Percentiles rank a stretch among this genome's conserved stretches.
Conservation (phyloP, 495 filamentous ascomycete species). For the Baudoinia panamericana region DNA sequence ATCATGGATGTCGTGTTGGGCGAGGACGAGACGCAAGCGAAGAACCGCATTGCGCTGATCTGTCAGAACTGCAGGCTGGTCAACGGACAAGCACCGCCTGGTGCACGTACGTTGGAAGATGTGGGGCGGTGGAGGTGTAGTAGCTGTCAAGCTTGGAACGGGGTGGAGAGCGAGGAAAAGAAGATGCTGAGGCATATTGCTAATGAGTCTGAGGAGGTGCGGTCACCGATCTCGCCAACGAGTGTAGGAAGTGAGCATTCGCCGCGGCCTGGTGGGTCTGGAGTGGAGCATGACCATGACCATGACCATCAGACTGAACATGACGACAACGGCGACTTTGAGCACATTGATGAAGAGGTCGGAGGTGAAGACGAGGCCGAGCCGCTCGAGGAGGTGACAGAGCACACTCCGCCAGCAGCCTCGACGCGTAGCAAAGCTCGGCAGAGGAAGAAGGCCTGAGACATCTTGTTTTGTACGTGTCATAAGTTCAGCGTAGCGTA, state of each 20-base stretch:
- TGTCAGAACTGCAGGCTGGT: conserved; percentile 74
- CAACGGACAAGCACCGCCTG: conserved; percentile 91
- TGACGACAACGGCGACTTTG: background rate
- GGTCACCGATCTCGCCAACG: conserved; percentile 4
- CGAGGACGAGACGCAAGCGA: conserved; percentile 86
- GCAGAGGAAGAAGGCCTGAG: conserved; percentile 13
- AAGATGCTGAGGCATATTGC: conserved; percentile 33
- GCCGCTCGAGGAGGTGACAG: background rate
- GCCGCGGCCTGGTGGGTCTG: background rate
- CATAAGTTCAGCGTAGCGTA: conserved; percentile 2
- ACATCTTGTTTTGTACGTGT: no score
- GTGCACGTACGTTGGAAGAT: conserved; percentile 61
- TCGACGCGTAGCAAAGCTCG: conserved; percentile 14
- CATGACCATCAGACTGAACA: background rate
- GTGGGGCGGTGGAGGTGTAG: conserved; percentile 83
- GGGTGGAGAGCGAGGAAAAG: conserved; percentile 59
- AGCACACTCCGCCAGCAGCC: background rate
- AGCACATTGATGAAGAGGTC: conserved; percentile 7
- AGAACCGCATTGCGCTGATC: conserved; percentile 81
- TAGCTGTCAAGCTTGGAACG: conserved; percentile 73
- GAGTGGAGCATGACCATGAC: conserved; percentile 1
- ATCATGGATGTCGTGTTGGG: conserved; percentile 83
- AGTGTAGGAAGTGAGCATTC: background rate
- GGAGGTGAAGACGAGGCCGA: conserved; percentile 1
- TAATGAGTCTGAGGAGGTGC: background rate